phyloP scores from a whole-genome alignment of 2,329 filamentous ascomycete species.

The Colletotrichum falcatum region DNA sequence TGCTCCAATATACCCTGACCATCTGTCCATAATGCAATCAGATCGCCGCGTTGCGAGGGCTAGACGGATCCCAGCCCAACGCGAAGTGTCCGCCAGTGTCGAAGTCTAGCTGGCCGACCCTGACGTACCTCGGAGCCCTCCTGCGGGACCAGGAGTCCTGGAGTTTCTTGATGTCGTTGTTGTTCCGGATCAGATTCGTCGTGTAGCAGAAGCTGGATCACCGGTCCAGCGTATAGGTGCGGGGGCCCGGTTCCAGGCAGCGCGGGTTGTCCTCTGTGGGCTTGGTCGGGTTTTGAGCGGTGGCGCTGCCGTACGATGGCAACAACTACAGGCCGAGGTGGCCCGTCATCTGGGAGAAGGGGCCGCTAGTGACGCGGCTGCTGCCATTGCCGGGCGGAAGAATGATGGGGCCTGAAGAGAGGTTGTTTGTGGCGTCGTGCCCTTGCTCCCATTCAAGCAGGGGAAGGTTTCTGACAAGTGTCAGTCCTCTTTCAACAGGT shows the following conservation, averaged over 20 bases:
- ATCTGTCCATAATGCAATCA: slow-evolving; percentile 60
- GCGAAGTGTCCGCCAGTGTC: slow-evolving; percentile 57
- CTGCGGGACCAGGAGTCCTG: slow-evolving; percentile 51
- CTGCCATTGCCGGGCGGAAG: slow-evolving; percentile 62
- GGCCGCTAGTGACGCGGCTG: slow-evolving; percentile 54
- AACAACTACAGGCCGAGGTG: slow-evolving; percentile 51
- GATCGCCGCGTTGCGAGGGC: slow-evolving; percentile 59
- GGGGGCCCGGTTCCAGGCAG: slow-evolving; percentile 55
- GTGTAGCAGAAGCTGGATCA: slow-evolving; percentile 44
- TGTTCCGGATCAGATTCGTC: slow-evolving; percentile 48
- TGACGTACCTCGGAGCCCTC: slow-evolving; percentile 48
- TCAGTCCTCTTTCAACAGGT: not conserved
- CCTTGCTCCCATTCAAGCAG: slow-evolving; percentile 38
- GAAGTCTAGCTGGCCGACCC: slow-evolving; percentile 49
- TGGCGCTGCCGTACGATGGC: slow-evolving; percentile 36
- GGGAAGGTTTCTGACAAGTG: slow-evolving; percentile 37
- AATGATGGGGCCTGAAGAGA: slow-evolving; percentile 49
- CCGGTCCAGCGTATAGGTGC: slow-evolving; percentile 42
- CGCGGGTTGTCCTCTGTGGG: slow-evolving; percentile 55
- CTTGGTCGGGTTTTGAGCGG: slow-evolving; percentile 40
- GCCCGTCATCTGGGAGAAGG: slow-evolving; percentile 54
- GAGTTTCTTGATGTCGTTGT: slow-evolving; percentile 45
- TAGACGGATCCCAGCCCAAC: slow-evolving; percentile 59
- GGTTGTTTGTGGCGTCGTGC: slow-evolving; percentile 43
- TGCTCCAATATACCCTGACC: slow-evolving; percentile 60